Percentiles rank a stretch among this genome's conserved stretches.
These are phyloP conservation scores for Dictyostelium capitatum DNA, from an alignment of 78 protist species.

Conservation along the genomic window DNA sequence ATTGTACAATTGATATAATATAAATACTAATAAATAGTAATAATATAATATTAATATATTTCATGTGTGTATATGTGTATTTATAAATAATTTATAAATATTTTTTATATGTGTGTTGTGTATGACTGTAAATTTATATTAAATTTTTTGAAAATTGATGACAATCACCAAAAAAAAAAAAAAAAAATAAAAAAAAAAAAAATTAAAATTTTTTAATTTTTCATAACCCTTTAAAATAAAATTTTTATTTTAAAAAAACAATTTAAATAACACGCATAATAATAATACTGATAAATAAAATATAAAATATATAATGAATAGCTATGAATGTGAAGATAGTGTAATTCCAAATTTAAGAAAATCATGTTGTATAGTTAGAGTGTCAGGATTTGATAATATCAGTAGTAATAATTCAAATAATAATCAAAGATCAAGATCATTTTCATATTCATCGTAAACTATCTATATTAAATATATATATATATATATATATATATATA, in stretches of 20 bases:
- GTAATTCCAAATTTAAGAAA: conserved; percentile 14
- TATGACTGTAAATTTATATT: too few relatives aligned
- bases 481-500: too few relatives aligned
- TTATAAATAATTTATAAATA: too few relatives aligned
- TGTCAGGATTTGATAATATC: conserved; percentile 18
- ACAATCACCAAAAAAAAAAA: background rate
- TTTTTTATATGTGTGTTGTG: too few relatives aligned
- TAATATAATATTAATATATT: too few relatives aligned
- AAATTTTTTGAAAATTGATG: background rate
- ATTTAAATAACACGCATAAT: background rate
- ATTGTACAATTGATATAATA: too few relatives aligned
- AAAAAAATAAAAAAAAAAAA: conserved; percentile 1
- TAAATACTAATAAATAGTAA: too few relatives aligned
- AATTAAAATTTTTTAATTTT: background rate
- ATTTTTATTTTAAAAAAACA: background rate
- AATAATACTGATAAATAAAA: background rate
- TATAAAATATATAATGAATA: background rate
- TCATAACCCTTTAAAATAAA: background rate
- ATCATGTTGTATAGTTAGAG: conserved; percentile 56
- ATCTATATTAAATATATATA: too few relatives aligned
- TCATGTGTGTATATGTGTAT: too few relatives aligned
- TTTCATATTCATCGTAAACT: conserved; percentile 55
- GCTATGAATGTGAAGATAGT: background rate
- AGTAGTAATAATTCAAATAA: background rate
- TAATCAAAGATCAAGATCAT: conserved; percentile 18